Evolutionary conservation across 2,329 filamentous ascomycete species (phyloP).

Genomic region (Exserohilum turcica): DNA sequence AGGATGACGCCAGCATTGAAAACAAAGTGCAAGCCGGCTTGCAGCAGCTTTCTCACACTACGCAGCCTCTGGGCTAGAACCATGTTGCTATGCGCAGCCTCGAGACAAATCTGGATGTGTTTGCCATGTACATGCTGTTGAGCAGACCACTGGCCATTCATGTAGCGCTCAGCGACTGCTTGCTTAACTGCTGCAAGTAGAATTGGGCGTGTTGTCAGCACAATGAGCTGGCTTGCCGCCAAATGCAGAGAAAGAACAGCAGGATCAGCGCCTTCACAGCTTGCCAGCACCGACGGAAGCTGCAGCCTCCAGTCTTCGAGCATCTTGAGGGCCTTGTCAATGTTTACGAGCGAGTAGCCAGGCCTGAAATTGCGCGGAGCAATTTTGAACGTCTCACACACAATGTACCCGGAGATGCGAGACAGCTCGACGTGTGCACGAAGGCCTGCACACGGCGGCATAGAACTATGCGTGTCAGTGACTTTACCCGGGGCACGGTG

Average conservation of each 20-base stretch:
- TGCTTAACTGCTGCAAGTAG: constrained; percentile 33
- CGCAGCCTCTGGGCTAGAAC: constrained; percentile 21
- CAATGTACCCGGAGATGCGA: constrained; percentile 30
- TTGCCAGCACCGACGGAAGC: constrained; percentile 22
- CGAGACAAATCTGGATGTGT: constrained; percentile 21
- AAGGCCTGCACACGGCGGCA: constrained; percentile 31
- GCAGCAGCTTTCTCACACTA: constrained; percentile 22
- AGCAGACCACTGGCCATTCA: constrained; percentile 16
- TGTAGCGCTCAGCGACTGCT: constrained; percentile 26
- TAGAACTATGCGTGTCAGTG: constrained; percentile 20
- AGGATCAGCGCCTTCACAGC: constrained; percentile 19
- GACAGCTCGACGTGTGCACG: constrained; percentile 32
- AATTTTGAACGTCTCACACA: constrained; percentile 34
- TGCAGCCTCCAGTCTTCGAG: constrained; percentile 27
- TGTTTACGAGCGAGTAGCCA: constrained; percentile 10
- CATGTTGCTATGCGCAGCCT: constrained; percentile 30
- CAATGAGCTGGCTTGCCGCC: constrained; percentile 32
- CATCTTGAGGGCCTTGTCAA: constrained; percentile 28
- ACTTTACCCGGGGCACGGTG: not conserved
- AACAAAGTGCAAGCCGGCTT: constrained; percentile 33
- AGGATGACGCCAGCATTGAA: constrained; percentile 37
- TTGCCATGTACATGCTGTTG: constrained; percentile 17
- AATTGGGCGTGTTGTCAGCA: constrained; percentile 32
- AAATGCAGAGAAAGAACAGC: constrained; percentile 32
- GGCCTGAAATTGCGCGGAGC: constrained; percentile 20